Conservation (phyloP, 2,329 filamentous ascomycete genomes). For the Pestalotiopsis sp. region DNA sequence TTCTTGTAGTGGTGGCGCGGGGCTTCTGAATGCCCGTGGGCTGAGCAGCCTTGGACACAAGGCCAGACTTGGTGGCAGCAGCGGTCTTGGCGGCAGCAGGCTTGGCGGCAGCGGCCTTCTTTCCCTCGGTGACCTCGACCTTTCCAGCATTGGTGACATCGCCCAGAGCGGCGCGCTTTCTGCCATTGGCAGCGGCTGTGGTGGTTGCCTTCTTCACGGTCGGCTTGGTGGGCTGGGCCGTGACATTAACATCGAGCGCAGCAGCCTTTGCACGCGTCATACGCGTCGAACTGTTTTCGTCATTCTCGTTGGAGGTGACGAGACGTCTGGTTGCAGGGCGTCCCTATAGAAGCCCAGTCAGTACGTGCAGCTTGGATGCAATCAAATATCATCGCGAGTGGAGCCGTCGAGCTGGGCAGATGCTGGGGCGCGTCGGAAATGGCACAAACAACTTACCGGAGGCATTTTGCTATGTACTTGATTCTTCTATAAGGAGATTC, state of each 20-base stretch:
- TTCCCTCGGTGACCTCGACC: slow-evolving; percentile 69
- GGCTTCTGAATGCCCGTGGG: slow-evolving; percentile 81
- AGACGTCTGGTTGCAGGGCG: slow-evolving; percentile 69
- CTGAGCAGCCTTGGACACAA: slow-evolving; percentile 80
- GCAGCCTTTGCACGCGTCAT: slow-evolving; percentile 92
- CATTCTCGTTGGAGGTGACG: slow-evolving; percentile 91
- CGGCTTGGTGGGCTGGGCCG: slow-evolving; percentile 59
- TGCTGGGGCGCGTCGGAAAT: not conserved
- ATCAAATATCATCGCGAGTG: not conserved
- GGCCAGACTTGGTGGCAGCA: slow-evolving; percentile 61
- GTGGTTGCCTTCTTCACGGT: slow-evolving; percentile 67
- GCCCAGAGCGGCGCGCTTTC: slow-evolving; percentile 83
- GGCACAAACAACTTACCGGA: slow-evolving; percentile 13
- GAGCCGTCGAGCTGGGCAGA: not conserved
- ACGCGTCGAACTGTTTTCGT: slow-evolving; percentile 80
- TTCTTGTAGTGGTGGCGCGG: slow-evolving; percentile 62
- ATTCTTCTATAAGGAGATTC: slow-evolving; percentile 13
- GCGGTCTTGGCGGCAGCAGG: slow-evolving; percentile 63
- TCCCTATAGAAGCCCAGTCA: slow-evolving; percentile 43
- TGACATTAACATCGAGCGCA: slow-evolving; percentile 66
- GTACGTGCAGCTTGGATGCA: slow-evolving; percentile 2
- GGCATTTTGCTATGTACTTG: slow-evolving; percentile 17
- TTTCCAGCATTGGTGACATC: slow-evolving; percentile 97
- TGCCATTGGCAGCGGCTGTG: slow-evolving; percentile 48
- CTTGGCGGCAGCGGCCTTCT: slow-evolving; percentile 70